Percentiles rank a stretch among this genome's conserved stretches.
Evolutionary conservation across 2,329 filamentous ascomycete genomes (phyloP).

Genomic region (Setomelanomma holmii): DNA sequence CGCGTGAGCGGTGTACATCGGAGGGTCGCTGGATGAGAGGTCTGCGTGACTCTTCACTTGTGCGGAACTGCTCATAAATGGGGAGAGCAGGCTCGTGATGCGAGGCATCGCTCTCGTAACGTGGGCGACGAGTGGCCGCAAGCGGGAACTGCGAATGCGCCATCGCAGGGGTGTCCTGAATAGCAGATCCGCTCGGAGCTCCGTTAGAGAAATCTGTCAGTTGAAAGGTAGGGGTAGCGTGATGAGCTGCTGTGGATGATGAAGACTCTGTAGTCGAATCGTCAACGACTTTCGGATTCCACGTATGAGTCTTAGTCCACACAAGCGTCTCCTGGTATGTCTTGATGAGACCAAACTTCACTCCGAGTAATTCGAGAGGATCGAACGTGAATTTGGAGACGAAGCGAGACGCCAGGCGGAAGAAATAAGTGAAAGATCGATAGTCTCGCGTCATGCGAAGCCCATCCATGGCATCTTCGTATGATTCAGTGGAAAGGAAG

Average conservation of each 20-base stretch:
- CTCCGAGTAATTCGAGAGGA: conserved; percentile 19
- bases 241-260: too few relatives aligned
- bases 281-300: conserved; percentile 3
- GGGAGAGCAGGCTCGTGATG: not conserved
- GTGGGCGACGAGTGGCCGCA: conserved; percentile 11
- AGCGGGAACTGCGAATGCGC: conserved; percentile 28
- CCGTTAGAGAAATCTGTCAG: conserved; percentile 18
- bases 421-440: conserved; percentile 20
- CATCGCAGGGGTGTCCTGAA: conserved; percentile 26
- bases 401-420: conserved; percentile 15
- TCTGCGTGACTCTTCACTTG: conserved; percentile 9
- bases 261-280: not conserved
- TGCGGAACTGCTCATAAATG: conserved; percentile 4
- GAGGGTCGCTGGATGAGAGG: conserved; percentile 15
- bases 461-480: conserved; percentile 34
- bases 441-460: conserved; percentile 34
- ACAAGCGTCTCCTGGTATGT: conserved; percentile 29
- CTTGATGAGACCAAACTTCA: conserved; percentile 22
- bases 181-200: conserved; percentile 1
- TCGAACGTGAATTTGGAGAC: conserved; percentile 17
- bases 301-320: conserved; percentile 25
- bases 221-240: too few relatives aligned
- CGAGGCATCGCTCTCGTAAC: conserved; percentile 21
- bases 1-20: conserved; percentile 13
- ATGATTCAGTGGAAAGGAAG: conserved; percentile 45